A percentile compares a stretch with the other conserved stretches of the same genome.
These are phyloP conservation scores for Acaromyces ingoldii DNA, from an alignment of 1,284 basidiomycete species.

Conservation along the genomic window DNA sequence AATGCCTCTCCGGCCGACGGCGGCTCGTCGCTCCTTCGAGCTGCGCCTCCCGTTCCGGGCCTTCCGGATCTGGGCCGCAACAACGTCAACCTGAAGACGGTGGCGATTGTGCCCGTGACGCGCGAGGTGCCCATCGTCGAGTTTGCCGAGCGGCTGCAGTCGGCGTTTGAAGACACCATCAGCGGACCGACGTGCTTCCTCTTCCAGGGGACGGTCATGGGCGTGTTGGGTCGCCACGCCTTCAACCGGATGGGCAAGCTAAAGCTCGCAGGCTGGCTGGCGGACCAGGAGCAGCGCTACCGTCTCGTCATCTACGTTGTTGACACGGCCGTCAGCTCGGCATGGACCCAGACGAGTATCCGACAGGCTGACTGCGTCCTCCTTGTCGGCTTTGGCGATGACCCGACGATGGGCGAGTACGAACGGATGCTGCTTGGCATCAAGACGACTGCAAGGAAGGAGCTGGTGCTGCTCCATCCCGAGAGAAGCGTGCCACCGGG, in stretches of 20 bases:
- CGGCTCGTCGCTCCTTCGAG: no score
- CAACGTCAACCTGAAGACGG: slow-evolving; percentile 88
- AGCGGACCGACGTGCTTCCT: slow-evolving; percentile 42
- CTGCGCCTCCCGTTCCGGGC: slow-evolving; percentile 27
- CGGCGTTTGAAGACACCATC: slow-evolving; percentile 43
- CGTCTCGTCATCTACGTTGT: slow-evolving; percentile 48
- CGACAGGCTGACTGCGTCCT: slow-evolving; percentile 86
- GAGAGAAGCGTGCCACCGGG: slow-evolving; percentile 84
- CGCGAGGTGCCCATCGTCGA: slow-evolving; percentile 45
- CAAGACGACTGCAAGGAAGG: slow-evolving; percentile 96
- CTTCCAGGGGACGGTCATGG: slow-evolving; percentile 48
- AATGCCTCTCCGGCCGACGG: no score
- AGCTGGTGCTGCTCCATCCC: slow-evolving; percentile 87
- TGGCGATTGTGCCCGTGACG: slow-evolving; percentile 69
- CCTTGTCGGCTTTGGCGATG: slow-evolving; percentile 77
- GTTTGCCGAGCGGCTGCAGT: slow-evolving; percentile 44
- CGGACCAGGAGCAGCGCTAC: slow-evolving; percentile 47
- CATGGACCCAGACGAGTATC: slow-evolving; percentile 49
- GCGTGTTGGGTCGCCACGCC: slow-evolving; percentile 45
- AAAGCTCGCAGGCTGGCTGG: slow-evolving; percentile 49
- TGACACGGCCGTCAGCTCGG: slow-evolving; percentile 46
- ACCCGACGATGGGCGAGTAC: slow-evolving; percentile 80
- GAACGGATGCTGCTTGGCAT: slow-evolving; percentile 78
- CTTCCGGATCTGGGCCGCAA: slow-evolving; percentile 59
- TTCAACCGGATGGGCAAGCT: slow-evolving; percentile 51